These are phyloP conservation scores for Balamuthia mandrillaris DNA, from an alignment of 208 protist genomes.

Conservation along the genomic window DNA sequence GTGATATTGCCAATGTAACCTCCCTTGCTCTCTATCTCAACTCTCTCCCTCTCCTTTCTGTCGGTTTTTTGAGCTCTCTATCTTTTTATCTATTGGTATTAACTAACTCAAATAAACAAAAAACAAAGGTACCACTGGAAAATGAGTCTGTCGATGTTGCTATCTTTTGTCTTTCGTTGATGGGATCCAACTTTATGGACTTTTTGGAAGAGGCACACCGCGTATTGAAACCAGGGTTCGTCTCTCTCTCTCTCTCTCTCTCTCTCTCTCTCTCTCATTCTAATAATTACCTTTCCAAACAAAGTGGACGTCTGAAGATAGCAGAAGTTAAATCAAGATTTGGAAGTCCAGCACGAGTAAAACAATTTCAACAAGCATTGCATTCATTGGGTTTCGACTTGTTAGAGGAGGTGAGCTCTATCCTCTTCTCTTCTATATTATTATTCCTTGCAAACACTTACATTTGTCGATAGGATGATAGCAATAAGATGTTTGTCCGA, in stretches of 20 bases:
- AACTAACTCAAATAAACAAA: no score
- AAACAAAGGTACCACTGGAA: constrained; percentile 81
- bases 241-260: not conserved
- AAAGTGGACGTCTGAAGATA: constrained; percentile 79
- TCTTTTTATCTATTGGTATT: no score
- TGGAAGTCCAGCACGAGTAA: constrained; percentile 69
- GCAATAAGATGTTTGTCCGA: constrained; percentile 84
- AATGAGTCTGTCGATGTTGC: constrained; percentile 80
- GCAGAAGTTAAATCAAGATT: constrained; percentile 88
- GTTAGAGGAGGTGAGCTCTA: constrained; percentile 39
- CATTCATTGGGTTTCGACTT: constrained; percentile 80
- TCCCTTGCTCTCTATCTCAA: no score
- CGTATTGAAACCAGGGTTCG: constrained; percentile 69
- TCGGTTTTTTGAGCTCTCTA: no score
- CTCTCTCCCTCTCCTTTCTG: no score
- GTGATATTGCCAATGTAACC: constrained; percentile 81
- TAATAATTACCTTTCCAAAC: not conserved
- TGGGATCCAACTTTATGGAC: constrained; percentile 90
- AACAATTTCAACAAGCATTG: constrained; percentile 78
- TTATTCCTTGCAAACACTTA: not conserved
- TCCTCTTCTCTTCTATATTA: not conserved
- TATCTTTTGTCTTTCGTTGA: constrained; percentile 89
- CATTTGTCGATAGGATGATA: constrained; percentile 71
- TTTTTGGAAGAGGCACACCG: constrained; percentile 87
- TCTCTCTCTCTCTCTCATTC: not conserved